Conservation (phyloP, 129 eudicot species). For the Flaveria brownii region DNA sequence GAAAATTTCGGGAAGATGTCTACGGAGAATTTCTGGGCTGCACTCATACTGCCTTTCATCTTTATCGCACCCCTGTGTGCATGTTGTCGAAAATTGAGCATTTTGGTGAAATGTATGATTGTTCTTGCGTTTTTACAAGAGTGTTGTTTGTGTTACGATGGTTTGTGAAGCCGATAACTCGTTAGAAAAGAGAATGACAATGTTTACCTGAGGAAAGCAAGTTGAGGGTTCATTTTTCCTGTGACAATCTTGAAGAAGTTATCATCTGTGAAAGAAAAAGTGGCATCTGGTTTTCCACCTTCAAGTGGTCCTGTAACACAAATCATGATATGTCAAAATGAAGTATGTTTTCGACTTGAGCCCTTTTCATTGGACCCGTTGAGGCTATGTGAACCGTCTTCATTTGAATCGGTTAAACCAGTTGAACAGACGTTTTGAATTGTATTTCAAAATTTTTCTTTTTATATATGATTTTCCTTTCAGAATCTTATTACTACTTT, state of each 20-base stretch:
- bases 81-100: background rate
- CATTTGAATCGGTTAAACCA: no score
- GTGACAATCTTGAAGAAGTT: constrained; percentile 74
- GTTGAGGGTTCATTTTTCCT: constrained; percentile 95
- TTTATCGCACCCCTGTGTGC: constrained; percentile 81
- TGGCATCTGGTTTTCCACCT: constrained; percentile 95
- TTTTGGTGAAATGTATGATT: background rate
- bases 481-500: no score
- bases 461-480: no score
- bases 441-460: no score
- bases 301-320: constrained; percentile 59
- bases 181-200: background rate
- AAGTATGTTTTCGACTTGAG: background rate
- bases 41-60: constrained; percentile 91
- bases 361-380: background rate
- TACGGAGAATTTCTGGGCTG: constrained; percentile 90
- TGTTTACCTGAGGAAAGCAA: constrained; percentile 89
- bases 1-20: constrained; percentile 98
- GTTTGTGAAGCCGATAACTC: background rate
- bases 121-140: background rate
- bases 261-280: constrained; percentile 88
- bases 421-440: no score
- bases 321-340: background rate
- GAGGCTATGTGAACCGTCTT: no score
- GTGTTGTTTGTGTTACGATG: background rate